These are phyloP conservation scores for Incumbomyces lentus DNA, from an alignment of 2,329 filamentous ascomycete genomes.

Conservation along the genomic window DNA sequence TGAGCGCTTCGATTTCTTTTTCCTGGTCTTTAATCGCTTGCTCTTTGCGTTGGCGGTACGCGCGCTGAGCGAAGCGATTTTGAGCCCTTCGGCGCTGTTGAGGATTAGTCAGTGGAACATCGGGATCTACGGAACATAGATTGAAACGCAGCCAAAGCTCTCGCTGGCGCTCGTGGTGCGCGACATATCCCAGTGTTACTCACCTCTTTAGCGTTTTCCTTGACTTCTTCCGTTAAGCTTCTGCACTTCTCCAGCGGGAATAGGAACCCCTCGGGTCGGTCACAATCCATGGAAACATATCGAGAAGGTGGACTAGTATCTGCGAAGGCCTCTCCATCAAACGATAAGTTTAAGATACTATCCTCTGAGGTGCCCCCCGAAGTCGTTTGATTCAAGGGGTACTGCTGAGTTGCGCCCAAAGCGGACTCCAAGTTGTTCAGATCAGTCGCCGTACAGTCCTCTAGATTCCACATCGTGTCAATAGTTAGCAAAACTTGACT, in stretches of 20 bases:
- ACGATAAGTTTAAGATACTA: no score
- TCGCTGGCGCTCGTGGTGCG: not conserved
- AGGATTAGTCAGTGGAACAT: not conserved
- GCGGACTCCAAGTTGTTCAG: no score
- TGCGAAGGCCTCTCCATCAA: no score
- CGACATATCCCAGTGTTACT: not conserved
- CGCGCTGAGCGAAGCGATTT: conserved; percentile 5
- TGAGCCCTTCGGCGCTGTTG: conserved; percentile 4
- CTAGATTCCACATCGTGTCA: no score
- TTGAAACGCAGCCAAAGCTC: no score
- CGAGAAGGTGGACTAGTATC: not conserved
- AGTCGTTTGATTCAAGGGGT: no score
- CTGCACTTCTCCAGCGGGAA: not conserved
- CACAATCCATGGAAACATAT: not conserved
- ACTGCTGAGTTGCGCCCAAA: no score
- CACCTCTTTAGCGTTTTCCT: not conserved
- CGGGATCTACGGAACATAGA: no score
- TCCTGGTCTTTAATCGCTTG: not conserved
- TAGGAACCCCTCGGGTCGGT: not conserved
- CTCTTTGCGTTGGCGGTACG: conserved; percentile 8
- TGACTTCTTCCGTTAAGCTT: not conserved
- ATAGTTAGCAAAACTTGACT: no score
- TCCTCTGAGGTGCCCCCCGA: no score
- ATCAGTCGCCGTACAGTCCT: no score
- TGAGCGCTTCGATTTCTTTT: not conserved